Evolutionary conservation across 2,329 filamentous ascomycete species (phyloP).

Genomic region (Exophiala lecanii-corni): DNA sequence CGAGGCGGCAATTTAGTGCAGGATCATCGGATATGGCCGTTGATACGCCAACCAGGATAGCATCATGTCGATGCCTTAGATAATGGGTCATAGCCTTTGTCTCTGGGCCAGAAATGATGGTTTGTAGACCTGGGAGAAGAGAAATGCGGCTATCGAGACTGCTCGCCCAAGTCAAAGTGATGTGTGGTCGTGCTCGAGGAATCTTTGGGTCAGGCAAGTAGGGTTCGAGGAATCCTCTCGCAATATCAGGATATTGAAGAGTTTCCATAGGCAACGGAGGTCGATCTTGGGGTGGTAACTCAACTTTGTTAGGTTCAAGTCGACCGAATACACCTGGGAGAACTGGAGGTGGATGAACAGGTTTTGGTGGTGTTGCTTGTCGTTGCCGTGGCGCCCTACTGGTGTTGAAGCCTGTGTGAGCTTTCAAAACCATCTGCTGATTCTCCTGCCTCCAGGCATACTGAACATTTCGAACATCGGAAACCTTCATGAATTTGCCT

Average conservation of each 20-base stretch:
- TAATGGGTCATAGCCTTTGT: slow-evolving; percentile 94
- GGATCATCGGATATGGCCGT: slow-evolving; percentile 84
- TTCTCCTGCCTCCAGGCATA: slow-evolving; percentile 46
- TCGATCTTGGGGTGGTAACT: slow-evolving; percentile 6
- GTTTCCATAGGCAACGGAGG: slow-evolving; percentile 33
- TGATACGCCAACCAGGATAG: slow-evolving; percentile 78
- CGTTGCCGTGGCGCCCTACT: slow-evolving; percentile 15
- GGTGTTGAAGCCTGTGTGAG: slow-evolving; percentile 39
- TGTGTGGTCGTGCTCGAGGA: slow-evolving; percentile 43
- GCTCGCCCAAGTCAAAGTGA: slow-evolving; percentile 85
- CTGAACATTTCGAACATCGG: slow-evolving; percentile 46
- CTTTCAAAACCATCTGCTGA: slow-evolving; percentile 38
- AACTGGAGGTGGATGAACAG: slow-evolving; percentile 5
- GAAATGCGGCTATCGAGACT: slow-evolving; percentile 81
- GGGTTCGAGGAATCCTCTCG: slow-evolving; percentile 45
- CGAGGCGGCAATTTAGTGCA: slow-evolving; percentile 74
- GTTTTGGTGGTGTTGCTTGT: slow-evolving; percentile 13
- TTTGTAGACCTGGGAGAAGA: slow-evolving; percentile 72
- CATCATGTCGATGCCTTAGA: slow-evolving; percentile 74
- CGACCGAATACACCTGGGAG: slow-evolving; percentile 20
- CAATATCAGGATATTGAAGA: slow-evolving; percentile 41
- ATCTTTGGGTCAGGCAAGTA: slow-evolving; percentile 45
- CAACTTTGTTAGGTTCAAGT: slow-evolving; percentile 15
- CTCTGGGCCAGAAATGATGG: slow-evolving; percentile 72
- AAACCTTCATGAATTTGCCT: slow-evolving; percentile 43